A percentile compares a stretch with the other conserved stretches of the same genome.
phyloP scores from a whole-genome alignment of 768 basidiomycete genomes.

The Mycena vulgaris region DNA sequence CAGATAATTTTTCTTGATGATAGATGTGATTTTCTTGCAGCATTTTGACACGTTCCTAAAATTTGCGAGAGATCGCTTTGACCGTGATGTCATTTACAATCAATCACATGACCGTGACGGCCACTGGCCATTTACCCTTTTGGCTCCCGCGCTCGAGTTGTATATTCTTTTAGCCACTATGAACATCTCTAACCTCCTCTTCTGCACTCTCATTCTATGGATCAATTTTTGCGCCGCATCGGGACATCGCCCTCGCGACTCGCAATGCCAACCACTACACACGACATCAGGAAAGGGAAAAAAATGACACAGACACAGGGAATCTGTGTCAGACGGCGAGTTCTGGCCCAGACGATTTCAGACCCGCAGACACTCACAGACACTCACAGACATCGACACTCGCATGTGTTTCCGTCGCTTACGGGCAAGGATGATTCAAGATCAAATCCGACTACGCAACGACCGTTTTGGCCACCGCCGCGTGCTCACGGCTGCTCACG shows the following conservation, averaged over 20 bases:
- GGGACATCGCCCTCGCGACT: neutral
- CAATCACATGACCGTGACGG: constrained; percentile 5
- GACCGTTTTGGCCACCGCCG: too few species aligned
- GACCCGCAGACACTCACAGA: too few species aligned
- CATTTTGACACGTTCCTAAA: neutral
- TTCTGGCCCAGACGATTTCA: too few species aligned
- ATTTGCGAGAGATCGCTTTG: constrained; percentile 19
- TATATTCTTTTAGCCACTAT: neutral
- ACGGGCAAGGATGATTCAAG: too few species aligned
- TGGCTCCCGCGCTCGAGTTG: neutral
- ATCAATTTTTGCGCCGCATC: neutral
- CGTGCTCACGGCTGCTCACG: too few species aligned
- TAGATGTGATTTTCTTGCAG: neutral
- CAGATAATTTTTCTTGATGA: too few species aligned
- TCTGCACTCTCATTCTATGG: neutral
- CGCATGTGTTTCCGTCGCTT: too few species aligned
- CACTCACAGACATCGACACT: too few species aligned
- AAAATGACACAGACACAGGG: too few species aligned
- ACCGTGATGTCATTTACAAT: constrained; percentile 8
- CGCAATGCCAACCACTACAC: constrained; percentile 11
- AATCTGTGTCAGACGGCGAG: too few species aligned
- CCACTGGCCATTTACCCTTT: neutral
- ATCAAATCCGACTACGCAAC: too few species aligned
- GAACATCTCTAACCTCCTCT: constrained; percentile 12
- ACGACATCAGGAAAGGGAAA: too few species aligned